Conservation (phyloP, 2,329 filamentous ascomycete genomes). For the Trichoderma citrinoviride region DNA sequence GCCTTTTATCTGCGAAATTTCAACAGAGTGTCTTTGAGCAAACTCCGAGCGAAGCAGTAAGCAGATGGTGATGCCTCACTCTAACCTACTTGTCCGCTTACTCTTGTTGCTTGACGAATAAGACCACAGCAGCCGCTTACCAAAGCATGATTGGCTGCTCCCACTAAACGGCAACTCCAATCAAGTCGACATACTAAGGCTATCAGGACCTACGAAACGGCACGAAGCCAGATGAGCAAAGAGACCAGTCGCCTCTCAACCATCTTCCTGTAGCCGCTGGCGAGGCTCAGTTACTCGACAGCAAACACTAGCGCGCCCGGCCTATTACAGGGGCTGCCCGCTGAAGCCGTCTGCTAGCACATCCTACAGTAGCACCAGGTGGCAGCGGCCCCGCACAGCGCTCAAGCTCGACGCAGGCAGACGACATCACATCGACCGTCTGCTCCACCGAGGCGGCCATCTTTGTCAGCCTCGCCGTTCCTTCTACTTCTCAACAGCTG, state of each 20-base stretch:
- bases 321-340: conserved; percentile 6
- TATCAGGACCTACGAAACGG: background rate
- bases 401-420: background rate
- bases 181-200: background rate
- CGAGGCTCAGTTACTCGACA: background rate
- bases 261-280: background rate
- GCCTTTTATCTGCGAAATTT: too few species aligned
- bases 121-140: conserved; percentile 3
- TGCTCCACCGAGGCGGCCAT: conserved; percentile 17
- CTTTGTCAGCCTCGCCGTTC: conserved; percentile 24
- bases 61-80: background rate
- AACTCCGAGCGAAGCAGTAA: background rate
- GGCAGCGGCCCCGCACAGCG: conserved; percentile 16
- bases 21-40: too few species aligned
- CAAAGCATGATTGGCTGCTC: background rate
- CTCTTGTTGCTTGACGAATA: background rate
- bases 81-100: background rate
- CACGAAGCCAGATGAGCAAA: background rate
- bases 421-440: conserved; percentile 11
- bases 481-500: conserved; percentile 16
- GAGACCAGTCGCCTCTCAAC: background rate
- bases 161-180: background rate
- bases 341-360: conserved; percentile 14
- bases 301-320: conserved; percentile 3
- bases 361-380: background rate